phyloP scores from a whole-genome alignment of 1,284 basidiomycete species.

The Moesziomyces antarcticus region DNA sequence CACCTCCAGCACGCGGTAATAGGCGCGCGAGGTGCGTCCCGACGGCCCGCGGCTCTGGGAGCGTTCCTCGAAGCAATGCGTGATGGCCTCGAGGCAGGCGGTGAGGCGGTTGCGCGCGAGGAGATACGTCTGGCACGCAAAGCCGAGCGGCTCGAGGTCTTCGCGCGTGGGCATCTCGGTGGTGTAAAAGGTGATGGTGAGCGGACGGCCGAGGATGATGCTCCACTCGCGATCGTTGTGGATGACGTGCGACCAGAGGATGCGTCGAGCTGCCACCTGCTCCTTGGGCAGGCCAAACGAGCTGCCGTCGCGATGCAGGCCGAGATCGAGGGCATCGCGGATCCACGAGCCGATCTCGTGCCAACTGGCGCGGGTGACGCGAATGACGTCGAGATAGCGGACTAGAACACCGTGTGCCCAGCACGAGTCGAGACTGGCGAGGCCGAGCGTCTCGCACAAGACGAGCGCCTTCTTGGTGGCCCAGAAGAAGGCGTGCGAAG shows the following conservation, averaged over 20 bases:
- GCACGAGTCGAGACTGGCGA: slow-evolving; percentile 48
- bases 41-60: slow-evolving; percentile 28
- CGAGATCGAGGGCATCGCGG: slow-evolving; percentile 41
- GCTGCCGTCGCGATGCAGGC: slow-evolving; percentile 44
- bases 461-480: slow-evolving; percentile 49
- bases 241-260: slow-evolving; percentile 50
- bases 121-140: slow-evolving; percentile 45
- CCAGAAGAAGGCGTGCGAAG: slow-evolving; percentile 50
- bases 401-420: slow-evolving; percentile 49
- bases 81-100: slow-evolving; percentile 42
- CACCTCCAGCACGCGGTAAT: slow-evolving; percentile 45
- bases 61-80: slow-evolving; percentile 46
- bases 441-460: slow-evolving; percentile 43
- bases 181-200: slow-evolving; percentile 45
- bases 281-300: slow-evolving; percentile 49
- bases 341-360: slow-evolving; percentile 52
- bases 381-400: slow-evolving; percentile 46
- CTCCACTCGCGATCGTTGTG: slow-evolving; percentile 53
- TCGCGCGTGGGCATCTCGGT: slow-evolving; percentile 48
- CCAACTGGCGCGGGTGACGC: slow-evolving; percentile 47
- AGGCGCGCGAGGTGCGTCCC: slow-evolving; percentile 35
- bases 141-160: slow-evolving; percentile 44
- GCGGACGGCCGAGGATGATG: slow-evolving; percentile 45
- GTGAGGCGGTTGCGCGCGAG: slow-evolving; percentile 44
- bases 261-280: slow-evolving; percentile 38